Conservation (phyloP, 768 basidiomycete genomes). For the Paxillus rubicundulus region DNA sequence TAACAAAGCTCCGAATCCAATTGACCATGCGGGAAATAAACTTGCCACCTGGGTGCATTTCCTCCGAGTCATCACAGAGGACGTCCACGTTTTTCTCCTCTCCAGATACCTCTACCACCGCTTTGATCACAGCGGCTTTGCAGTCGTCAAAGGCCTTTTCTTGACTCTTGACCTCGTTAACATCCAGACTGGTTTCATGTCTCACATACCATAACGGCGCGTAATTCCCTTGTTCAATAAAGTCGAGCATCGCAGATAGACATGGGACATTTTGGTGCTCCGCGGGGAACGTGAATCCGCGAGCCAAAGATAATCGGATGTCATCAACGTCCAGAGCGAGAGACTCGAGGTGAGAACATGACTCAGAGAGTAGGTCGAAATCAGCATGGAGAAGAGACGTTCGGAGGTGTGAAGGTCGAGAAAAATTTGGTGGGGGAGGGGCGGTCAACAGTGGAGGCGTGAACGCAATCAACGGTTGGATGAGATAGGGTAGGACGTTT, state of each 20-base stretch:
- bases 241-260: conserved; percentile 62
- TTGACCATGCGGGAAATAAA: conserved; percentile 71
- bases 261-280: conserved; percentile 58
- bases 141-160: conserved; percentile 76
- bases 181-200: conserved; percentile 30
- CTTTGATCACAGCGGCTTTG: conserved; percentile 83
- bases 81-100: conserved; percentile 76
- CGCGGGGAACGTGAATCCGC: conserved; percentile 56
- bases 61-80: conserved; percentile 68
- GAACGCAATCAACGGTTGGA: conserved; percentile 56
- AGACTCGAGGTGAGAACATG: conserved; percentile 73
- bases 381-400: conserved; percentile 57
- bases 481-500: conserved; percentile 62
- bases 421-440: conserved; percentile 38
- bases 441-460: conserved; percentile 49
- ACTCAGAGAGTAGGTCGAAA: conserved; percentile 70
- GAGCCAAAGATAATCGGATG: conserved; percentile 68
- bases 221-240: conserved; percentile 72
- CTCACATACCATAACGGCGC: conserved; percentile 60
- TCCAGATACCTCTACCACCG: conserved; percentile 81
- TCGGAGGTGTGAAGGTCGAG: conserved; percentile 39
- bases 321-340: conserved; percentile 77
- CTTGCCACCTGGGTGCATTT: conserved; percentile 58
- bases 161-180: conserved; percentile 52
- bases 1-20: conserved; percentile 67